Conservation (phyloP, 2,329 filamentous ascomycete species). For the Fusarium goolgardi region DNA sequence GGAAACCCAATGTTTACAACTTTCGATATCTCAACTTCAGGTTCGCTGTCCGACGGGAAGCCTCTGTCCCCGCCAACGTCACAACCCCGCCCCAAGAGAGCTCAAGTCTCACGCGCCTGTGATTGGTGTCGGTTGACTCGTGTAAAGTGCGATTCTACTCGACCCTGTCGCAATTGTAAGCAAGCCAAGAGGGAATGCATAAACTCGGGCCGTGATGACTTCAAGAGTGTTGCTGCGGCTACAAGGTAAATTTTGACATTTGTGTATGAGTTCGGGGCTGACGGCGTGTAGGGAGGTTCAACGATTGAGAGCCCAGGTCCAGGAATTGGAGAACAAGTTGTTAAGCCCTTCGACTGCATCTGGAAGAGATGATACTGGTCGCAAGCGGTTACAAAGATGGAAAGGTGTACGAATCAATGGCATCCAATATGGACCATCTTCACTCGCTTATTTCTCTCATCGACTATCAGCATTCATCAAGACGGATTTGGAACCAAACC, state of each 20-base stretch:
- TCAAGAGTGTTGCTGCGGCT: slow-evolving; percentile 44
- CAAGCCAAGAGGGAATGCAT: slow-evolving; percentile 43
- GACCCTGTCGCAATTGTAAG: slow-evolving; percentile 47
- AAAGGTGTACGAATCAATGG: slow-evolving; percentile 17
- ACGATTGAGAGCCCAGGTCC: slow-evolving; percentile 35
- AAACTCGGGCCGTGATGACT: slow-evolving; percentile 42
- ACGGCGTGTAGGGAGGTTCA: slow-evolving; percentile 42
- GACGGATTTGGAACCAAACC: neutral
- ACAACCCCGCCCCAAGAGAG: slow-evolving; percentile 46
- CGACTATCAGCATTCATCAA: slow-evolving; percentile 39
- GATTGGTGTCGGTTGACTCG: slow-evolving; percentile 49
- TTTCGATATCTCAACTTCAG: slow-evolving; percentile 38
- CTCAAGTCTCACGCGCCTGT: slow-evolving; percentile 48
- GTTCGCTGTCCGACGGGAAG: slow-evolving; percentile 33
- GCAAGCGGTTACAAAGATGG: slow-evolving; percentile 13
- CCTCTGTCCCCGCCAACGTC: slow-evolving; percentile 24
- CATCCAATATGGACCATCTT: slow-evolving; percentile 41
- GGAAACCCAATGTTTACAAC: slow-evolving; percentile 40
- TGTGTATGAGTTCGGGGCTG: neutral
- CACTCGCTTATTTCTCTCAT: slow-evolving; percentile 39
- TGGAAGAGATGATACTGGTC: neutral
- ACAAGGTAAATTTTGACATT: slow-evolving; percentile 27
- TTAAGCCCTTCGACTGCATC: slow-evolving; percentile 1
- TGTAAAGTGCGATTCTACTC: slow-evolving; percentile 47
- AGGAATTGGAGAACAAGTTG: slow-evolving; percentile 38